A percentile compares a stretch with the other conserved stretches of the same genome.
These are phyloP conservation scores for Pseudogymnoascus sp. DNA, from an alignment of 2,329 filamentous ascomycete genomes.

Conservation along the genomic window DNA sequence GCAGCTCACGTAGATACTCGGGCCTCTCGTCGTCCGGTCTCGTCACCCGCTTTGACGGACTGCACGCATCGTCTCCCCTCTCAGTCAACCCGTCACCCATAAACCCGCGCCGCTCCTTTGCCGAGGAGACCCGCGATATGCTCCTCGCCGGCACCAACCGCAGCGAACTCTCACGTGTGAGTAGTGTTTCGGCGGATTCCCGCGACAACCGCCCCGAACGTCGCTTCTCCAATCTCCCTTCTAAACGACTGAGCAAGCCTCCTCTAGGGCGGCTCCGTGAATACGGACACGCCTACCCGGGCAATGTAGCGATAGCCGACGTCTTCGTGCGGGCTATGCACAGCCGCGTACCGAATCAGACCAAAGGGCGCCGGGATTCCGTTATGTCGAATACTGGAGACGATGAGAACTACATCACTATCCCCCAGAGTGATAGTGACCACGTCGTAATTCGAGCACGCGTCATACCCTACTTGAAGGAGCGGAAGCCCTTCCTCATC, in stretches of 20 bases:
- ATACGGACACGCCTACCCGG: conserved; percentile 36
- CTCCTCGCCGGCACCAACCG: conserved; percentile 1
- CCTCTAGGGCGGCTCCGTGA: conserved; percentile 32
- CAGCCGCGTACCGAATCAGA: conserved; percentile 29
- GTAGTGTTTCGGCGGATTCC: neutral
- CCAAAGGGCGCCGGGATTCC: neutral
- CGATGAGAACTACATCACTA: neutral
- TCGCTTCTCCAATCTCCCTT: conserved; percentile 13
- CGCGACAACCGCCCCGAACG: neutral
- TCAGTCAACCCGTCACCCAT: neutral
- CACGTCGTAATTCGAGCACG: conserved; percentile 35
- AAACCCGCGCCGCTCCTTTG: neutral
- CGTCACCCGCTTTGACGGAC: neutral
- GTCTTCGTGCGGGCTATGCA: conserved; percentile 38
- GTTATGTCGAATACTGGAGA: neutral
- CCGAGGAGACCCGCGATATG: conserved; percentile 12
- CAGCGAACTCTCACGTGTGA: neutral
- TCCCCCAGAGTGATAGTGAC: neutral
- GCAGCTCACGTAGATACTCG: conserved; percentile 3
- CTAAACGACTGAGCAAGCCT: conserved; percentile 19
- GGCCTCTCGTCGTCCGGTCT: neutral
- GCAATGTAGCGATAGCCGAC: conserved; percentile 35
- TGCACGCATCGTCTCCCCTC: conserved; percentile 4
- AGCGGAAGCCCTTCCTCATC: conserved; percentile 39
- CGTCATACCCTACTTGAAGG: conserved; percentile 34